Conservation (phyloP, 2,329 filamentous ascomycete species). For the Aspergillus sp. region DNA sequence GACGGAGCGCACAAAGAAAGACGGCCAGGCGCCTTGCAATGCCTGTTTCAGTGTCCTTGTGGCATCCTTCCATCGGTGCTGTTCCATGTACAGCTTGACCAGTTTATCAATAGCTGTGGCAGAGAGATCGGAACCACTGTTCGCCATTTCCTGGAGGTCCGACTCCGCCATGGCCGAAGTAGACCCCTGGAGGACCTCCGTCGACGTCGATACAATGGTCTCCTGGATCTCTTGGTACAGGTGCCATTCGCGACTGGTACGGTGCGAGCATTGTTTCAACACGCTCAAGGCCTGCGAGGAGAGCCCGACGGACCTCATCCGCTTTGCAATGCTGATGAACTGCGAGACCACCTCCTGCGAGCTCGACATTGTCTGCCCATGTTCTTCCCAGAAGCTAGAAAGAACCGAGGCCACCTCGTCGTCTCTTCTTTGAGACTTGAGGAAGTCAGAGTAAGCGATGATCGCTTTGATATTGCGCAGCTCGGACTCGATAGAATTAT, state of each 20-base stretch:
- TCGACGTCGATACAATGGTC: slow-evolving; percentile 20
- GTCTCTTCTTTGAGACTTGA: slow-evolving; percentile 45
- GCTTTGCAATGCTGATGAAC: slow-evolving; percentile 41
- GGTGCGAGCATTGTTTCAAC: slow-evolving; percentile 43
- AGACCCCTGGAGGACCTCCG: slow-evolving; percentile 43
- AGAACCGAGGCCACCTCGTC: not conserved
- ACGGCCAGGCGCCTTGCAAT: slow-evolving; percentile 48
- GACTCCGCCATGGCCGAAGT: slow-evolving; percentile 42
- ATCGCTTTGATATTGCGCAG: slow-evolving; percentile 48
- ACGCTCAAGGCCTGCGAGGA: slow-evolving; percentile 46
- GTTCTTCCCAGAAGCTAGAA: slow-evolving; percentile 47
- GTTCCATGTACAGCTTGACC: slow-evolving; percentile 42
- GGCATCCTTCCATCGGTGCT: slow-evolving; percentile 50
- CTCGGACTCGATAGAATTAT: slow-evolving; percentile 47
- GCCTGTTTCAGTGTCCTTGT: slow-evolving; percentile 47
- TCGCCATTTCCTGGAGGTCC: slow-evolving; percentile 44
- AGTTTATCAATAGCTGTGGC: slow-evolving; percentile 38
- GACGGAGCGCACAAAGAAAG: slow-evolving; percentile 46
- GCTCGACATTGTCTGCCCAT: slow-evolving; percentile 41
- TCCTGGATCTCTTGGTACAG: not conserved
- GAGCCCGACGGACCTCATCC: slow-evolving; percentile 47
- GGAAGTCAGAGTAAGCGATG: slow-evolving; percentile 47
- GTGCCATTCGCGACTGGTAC: slow-evolving; percentile 32
- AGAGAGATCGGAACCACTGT: slow-evolving; percentile 41
- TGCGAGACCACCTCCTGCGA: slow-evolving; percentile 40